These are phyloP conservation scores for Colletotrichum tropicicola DNA, from an alignment of 2,329 filamentous ascomycete species.

Conservation along the genomic window DNA sequence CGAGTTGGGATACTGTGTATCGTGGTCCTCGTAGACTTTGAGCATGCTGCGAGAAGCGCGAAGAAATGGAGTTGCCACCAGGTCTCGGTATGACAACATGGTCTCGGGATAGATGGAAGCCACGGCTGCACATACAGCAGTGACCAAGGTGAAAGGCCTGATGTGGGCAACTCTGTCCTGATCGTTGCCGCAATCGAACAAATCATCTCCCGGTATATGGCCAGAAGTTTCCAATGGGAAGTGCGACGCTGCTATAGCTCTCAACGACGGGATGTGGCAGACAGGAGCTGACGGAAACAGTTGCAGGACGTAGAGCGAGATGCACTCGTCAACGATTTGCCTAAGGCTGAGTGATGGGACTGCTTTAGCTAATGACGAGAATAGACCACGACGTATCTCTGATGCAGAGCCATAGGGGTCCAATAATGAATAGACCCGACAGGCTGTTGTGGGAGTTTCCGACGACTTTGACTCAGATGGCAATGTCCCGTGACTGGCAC, in stretches of 20 bases:
- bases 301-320: background rate
- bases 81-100: constrained; percentile 49
- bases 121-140: constrained; percentile 48
- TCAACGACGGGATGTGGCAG: background rate
- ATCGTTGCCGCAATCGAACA: background rate
- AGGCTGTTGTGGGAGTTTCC: background rate
- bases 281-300: background rate
- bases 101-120: constrained; percentile 46
- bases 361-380: background rate
- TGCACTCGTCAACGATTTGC: background rate
- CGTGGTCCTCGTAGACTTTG: constrained; percentile 48
- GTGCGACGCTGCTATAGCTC: background rate
- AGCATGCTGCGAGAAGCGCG: constrained; percentile 48
- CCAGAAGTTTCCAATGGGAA: background rate
- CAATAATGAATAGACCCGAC: background rate
- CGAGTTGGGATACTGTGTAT: constrained; percentile 50
- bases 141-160: constrained; percentile 45
- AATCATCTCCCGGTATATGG: background rate
- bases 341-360: background rate
- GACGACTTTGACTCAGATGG: background rate
- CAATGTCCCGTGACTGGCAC: background rate
- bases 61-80: constrained; percentile 47
- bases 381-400: background rate
- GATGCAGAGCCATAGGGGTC: background rate
- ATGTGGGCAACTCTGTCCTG: background rate